phyloP scores from a whole-genome alignment of 768 basidiomycete genomes.

The Phlebiopsis flavidoalba region DNA sequence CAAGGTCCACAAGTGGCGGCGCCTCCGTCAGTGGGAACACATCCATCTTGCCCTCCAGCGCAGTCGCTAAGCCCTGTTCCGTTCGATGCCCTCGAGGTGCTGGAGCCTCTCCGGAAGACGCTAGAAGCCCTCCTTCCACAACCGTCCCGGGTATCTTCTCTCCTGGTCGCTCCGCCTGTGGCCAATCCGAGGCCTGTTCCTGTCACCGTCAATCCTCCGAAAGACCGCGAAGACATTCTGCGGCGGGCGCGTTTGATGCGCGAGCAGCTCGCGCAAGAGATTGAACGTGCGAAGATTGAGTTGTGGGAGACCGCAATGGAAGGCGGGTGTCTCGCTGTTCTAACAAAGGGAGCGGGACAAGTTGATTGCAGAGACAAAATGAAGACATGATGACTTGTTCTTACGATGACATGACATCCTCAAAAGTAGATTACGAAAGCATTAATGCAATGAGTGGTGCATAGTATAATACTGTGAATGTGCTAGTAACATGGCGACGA shows the following conservation, averaged over 20 bases:
- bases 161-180: neutral
- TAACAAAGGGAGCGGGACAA: slow-evolving; percentile 12
- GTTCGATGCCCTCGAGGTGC: neutral
- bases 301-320: slow-evolving; percentile 74
- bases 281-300: slow-evolving; percentile 57
- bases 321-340: slow-evolving; percentile 14
- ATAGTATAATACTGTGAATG: neutral
- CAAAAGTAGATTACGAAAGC: neutral
- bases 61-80: neutral
- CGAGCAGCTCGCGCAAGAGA: slow-evolving; percentile 44
- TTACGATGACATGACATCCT: neutral
- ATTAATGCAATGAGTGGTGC: slow-evolving; percentile 1
- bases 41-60: neutral
- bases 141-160: neutral
- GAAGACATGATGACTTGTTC: neutral
- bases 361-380: neutral
- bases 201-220: neutral
- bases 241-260: slow-evolving; percentile 50
- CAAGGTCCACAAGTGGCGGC: neutral
- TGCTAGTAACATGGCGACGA: neutral
- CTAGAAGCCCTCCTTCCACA: neutral
- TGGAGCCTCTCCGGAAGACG: neutral
- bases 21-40: neutral
- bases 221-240: slow-evolving; percentile 41
- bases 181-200: neutral